phyloP scores from a whole-genome alignment of 139 green algal genomes.

The Coelastrella sp. region DNA sequence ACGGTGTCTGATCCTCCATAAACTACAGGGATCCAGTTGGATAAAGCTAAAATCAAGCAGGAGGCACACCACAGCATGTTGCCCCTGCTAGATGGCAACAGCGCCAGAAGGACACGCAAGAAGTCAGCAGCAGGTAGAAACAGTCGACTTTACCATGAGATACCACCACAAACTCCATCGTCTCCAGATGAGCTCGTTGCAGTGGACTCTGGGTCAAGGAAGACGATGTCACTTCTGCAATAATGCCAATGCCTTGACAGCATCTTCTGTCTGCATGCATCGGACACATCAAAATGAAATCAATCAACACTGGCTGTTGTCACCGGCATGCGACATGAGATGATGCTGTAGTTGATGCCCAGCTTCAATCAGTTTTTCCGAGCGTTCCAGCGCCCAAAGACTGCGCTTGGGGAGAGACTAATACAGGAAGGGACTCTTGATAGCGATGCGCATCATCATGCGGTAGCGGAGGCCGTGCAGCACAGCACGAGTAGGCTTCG shows the following conservation, averaged over 20 bases:
- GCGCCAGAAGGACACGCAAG: background rate
- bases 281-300: background rate
- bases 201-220: background rate
- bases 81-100: background rate
- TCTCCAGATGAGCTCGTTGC: background rate
- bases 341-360: background rate
- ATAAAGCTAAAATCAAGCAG: background rate
- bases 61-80: background rate
- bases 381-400: background rate
- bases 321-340: too few species aligned
- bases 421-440: background rate
- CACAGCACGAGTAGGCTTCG: background rate
- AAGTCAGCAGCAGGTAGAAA: too few species aligned
- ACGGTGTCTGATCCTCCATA: conserved; percentile 23
- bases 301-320: background rate
- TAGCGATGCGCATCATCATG: background rate
- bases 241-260: background rate
- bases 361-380: background rate
- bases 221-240: too few species aligned
- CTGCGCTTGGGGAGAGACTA: background rate
- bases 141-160: too few species aligned
- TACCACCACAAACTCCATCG: too few species aligned
- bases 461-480: background rate
- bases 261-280: background rate
- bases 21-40: background rate